Evolutionary conservation across 495 filamentous ascomycete genomes (phyloP), one percentile per base, ranked within the genome.

Genomic region (Pyronema omphalodes): DNA sequence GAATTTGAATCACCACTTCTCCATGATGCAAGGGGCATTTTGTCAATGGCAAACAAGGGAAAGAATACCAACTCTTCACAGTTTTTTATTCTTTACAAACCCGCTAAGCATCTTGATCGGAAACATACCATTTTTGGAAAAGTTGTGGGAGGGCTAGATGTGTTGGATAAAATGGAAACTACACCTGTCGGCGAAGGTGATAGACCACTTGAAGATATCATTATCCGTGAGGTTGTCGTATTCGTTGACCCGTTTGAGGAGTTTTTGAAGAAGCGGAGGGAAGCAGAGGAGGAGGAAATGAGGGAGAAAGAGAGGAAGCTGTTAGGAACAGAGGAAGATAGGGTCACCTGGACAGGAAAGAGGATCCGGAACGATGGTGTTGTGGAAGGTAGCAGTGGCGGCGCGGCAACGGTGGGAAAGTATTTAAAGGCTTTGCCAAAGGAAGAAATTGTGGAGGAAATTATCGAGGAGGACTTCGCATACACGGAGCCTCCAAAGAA

Each of bases 21-120:
- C 23, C 89, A 95, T 60, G 80, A 89, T 61, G 66, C 71, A 0
- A 70, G 91, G 3, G 91, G 91, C 1, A 74, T 91, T 0, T 58
- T 96, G 9, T 84, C 79, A 58, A 98, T 98, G 91, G 91, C 91
- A 35, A 98, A 98, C 61, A 98, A 98, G 60, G 91, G 91, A 29
- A 94, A 94, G 58, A 88, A 96, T 57, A 96, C 93, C 2, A 98
- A 98, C 62, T 86, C 82, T 36, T 82, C 76, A 53, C 91, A 98
- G 69, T 98, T 96, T 66, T 98, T 98, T 71, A 83, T 98, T 60
- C 84, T 80, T 1, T 96, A 96, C 66, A 80, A 83, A 15, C 73
- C 82, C 0, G 75, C 80, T 0, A 77, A 78, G 62, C 91, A 98
- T 69, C 75, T 98, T 9, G 86, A 95, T 65, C 73, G 80, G 53